Conservation (phyloP, 495 filamentous ascomycete species). For the Trichoderma parareesei region DNA sequence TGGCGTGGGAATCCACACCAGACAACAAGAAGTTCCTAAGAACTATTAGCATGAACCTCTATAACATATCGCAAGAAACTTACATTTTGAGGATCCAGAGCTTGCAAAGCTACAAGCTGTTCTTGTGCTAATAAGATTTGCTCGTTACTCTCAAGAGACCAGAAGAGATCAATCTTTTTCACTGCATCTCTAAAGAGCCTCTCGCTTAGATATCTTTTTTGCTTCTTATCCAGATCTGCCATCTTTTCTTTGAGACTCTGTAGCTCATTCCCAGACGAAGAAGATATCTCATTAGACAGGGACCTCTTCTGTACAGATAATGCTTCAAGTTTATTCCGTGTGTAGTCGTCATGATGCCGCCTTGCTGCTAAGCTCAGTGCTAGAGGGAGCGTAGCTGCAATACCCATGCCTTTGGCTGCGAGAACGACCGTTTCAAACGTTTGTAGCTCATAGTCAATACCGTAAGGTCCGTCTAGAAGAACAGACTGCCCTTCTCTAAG, state of each 20-base stretch:
- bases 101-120: not conserved
- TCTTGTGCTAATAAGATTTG: not conserved
- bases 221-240: not conserved
- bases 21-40: not conserved
- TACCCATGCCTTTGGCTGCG: not conserved
- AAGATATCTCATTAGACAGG: not conserved
- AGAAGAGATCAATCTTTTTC: not conserved
- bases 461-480: not conserved
- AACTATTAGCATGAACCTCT: not conserved
- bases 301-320: not conserved
- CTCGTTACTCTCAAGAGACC: not conserved
- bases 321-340: not conserved
- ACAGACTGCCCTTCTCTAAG: not conserved
- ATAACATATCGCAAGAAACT: not conserved
- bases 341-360: not conserved
- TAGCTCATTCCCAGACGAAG: not conserved
- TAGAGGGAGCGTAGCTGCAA: not conserved
- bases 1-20: not conserved
- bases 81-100: not conserved
- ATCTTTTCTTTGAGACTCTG: not conserved
- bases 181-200: not conserved
- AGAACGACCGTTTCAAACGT: constrained; percentile 5
- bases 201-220: not conserved
- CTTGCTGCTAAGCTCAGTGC: not conserved
- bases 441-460: not conserved